Percentiles rank a stretch among this genome's conserved stretches.
Evolutionary conservation across 1,284 basidiomycete genomes (phyloP).

Genomic region (Cystobasidium sp.): DNA sequence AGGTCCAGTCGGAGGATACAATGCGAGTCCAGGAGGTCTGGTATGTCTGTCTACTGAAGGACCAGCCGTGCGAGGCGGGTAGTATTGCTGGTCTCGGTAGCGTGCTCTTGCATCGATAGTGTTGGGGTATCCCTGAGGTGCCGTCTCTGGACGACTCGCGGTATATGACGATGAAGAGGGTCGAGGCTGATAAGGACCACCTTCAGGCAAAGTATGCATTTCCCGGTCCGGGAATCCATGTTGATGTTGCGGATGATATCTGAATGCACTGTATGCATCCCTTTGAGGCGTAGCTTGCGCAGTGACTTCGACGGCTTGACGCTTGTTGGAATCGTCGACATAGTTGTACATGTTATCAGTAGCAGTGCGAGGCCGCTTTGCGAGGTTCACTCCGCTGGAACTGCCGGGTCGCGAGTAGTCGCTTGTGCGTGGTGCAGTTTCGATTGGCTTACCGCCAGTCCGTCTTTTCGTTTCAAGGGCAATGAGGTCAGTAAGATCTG

Average conservation of each 20-base stretch:
- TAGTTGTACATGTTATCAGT: not conserved
- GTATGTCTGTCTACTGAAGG: not conserved
- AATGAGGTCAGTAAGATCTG: not conserved
- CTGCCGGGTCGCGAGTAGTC: conserved; percentile 10
- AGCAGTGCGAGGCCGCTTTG: conserved; percentile 12
- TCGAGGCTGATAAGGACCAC: conserved; percentile 2
- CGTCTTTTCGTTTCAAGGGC: not conserved
- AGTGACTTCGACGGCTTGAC: not conserved
- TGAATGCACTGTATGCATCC: not conserved
- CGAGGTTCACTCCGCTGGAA: not conserved
- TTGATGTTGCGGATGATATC: not conserved
- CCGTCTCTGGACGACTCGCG: not conserved
- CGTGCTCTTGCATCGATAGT: conserved; percentile 28
- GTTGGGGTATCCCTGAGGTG: not conserved
- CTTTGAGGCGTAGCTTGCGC: not conserved
- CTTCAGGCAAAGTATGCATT: conserved; percentile 9
- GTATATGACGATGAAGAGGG: conserved; percentile 9
- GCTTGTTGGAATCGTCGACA: conserved; percentile 6
- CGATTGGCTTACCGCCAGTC: conserved; percentile 22
- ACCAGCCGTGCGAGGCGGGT: conserved; percentile 16
- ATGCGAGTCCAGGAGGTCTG: not conserved
- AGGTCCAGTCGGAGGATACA: not conserved
- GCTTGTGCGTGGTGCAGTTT: not conserved
- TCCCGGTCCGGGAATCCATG: not conserved
- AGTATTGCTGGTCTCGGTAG: conserved; percentile 26